Conservation (phyloP, 2,329 filamentous ascomycete species). For the Cladosporium halotolerans region DNA sequence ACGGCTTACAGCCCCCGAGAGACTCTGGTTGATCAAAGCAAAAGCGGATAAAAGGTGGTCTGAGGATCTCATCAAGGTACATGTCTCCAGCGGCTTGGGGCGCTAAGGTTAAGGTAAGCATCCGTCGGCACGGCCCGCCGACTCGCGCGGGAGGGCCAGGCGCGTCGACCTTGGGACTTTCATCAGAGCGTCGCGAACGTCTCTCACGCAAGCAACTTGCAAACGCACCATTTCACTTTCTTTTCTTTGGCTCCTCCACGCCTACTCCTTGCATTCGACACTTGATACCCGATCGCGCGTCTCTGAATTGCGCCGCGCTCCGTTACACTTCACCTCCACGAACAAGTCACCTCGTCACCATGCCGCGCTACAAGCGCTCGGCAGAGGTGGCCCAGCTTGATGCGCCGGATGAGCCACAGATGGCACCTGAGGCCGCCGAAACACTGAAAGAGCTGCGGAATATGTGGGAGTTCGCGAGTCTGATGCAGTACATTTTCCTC, state of each 20-base stretch:
- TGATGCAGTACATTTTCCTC: slow-evolving; percentile 87
- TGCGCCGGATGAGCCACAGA: slow-evolving; percentile 16
- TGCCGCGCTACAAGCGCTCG: slow-evolving; percentile 51
- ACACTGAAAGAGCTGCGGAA: slow-evolving; percentile 67
- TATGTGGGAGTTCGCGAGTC: slow-evolving; percentile 91
- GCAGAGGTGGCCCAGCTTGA: slow-evolving; percentile 48
- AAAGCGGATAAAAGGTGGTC: too few relatives aligned
- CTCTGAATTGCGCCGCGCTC: neutral
- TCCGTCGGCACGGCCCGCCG: too few relatives aligned
- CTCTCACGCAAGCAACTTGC: neutral
- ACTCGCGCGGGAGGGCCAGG: too few relatives aligned
- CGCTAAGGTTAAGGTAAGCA: too few relatives aligned
- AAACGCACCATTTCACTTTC: neutral
- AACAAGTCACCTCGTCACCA: slow-evolving; percentile 23
- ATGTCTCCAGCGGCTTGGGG: too few relatives aligned
- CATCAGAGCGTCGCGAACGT: neutral
- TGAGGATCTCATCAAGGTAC: too few relatives aligned
- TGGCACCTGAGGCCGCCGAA: slow-evolving; percentile 29
- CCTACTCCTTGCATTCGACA: neutral
- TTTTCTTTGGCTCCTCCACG: neutral
- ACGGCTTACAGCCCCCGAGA: too few relatives aligned
- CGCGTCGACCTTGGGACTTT: too few relatives aligned
- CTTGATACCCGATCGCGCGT: neutral
- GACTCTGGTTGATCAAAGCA: too few relatives aligned
- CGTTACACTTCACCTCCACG: neutral